Conservation (phyloP, 2,329 filamentous ascomycete genomes). For the Huntiella moniliformis region DNA sequence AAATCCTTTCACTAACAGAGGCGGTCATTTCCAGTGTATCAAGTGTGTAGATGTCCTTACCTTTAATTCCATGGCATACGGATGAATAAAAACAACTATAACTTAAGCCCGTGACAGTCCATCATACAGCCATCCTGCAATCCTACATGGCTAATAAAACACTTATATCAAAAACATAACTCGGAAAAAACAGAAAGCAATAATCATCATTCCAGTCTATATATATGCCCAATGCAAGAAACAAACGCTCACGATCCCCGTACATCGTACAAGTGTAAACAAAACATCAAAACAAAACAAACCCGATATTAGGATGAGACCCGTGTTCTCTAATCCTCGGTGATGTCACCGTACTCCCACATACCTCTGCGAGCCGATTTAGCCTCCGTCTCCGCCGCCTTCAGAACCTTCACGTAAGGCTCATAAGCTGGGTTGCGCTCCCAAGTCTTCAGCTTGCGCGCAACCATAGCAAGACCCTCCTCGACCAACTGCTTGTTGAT, state of each 20-base stretch:
- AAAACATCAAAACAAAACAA: constrained; percentile 6
- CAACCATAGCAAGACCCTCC: constrained; percentile 77
- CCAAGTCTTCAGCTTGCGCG: constrained; percentile 79
- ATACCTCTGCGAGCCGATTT: constrained; percentile 69
- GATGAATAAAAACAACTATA: too few species aligned
- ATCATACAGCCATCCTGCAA: too few species aligned
- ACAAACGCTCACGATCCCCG: background rate
- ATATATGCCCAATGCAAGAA: background rate
- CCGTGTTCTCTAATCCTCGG: constrained; percentile 47
- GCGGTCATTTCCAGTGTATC: too few species aligned
- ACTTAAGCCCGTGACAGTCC: too few species aligned
- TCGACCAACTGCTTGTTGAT: constrained; percentile 76
- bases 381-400: constrained; percentile 55
- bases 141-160: too few species aligned
- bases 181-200: background rate
- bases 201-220: background rate
- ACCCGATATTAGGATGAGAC: constrained; percentile 11
- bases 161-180: background rate
- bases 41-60: too few species aligned
- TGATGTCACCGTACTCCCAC: constrained; percentile 97
- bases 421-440: constrained; percentile 54
- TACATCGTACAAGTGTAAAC: background rate
- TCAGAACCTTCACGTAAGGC: constrained; percentile 52
- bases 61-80: too few species aligned
- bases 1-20: too few species aligned